Base-by-base conservation (phyloP, 371 early-diverging fungal species). In the Circinella umbellata region DNA sequence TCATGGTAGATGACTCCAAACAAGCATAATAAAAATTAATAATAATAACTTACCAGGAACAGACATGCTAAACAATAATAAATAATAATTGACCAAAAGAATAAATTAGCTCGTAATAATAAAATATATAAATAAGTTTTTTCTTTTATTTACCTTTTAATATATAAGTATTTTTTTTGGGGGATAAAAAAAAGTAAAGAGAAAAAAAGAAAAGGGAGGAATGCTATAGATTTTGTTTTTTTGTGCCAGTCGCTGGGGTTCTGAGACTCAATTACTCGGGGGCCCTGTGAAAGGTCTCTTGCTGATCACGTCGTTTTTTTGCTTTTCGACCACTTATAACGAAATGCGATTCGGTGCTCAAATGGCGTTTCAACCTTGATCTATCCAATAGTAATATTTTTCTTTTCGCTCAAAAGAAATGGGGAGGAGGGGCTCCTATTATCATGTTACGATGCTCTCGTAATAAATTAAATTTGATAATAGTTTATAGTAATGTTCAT, bases 21-120 rank as follows among this genome's bases (percentile, higher is more conserved):
- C 36, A 53, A 36, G n/a, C 36, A 39, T 49, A 20, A 4, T 38
- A 39, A 27, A 27, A 27, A 37, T 36, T 36, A 61, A 61, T 37
- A 18, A 17, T 7, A 11, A 54, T 35, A 35, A 27, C 37, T 66
- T 74, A 74, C 74, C 74, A 66, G 74, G 74, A 47, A 74, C 74
- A 67, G 74, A 74, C 74, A 74, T 74, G 37, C 57, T 57, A 15
- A 51, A n/a, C 0, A 1, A 51, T 15, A n/a, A 51, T 51, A n/a
- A n/a, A 6, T 13, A 27, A 27, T 2, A 27, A 27, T 27, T 27
- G 27, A 27, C 15, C 8, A 51, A 51, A 51, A 51, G 6, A 51
- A 13, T n/a, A 15, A 42, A 42, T 9, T 9, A 42, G 42, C 11
- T 51, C 4, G 51, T 27, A 27, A 27, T 27, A 27, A 51, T 51